A percentile compares a stretch with the other conserved stretches of the same genome.
Conservation (phyloP, 345 rosid genomes). For the Carallia brachiata region DNA sequence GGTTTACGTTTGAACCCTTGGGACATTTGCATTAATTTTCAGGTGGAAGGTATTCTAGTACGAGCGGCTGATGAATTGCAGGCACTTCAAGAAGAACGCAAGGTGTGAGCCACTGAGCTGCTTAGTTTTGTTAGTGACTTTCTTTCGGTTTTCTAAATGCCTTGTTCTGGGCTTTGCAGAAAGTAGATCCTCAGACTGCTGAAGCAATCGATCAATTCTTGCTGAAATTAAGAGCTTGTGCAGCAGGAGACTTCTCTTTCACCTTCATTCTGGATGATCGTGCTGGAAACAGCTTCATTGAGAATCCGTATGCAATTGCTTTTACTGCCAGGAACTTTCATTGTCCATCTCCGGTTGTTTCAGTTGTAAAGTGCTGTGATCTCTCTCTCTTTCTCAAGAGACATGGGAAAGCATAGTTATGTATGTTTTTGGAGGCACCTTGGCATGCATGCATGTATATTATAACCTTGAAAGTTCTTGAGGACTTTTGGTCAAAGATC, state of each 20-base stretch:
- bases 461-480: too few relatives aligned
- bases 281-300: constrained; percentile 93
- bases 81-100: constrained; percentile 93
- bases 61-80: constrained; percentile 80
- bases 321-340: too few relatives aligned
- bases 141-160: neutral
- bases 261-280: constrained; percentile 89
- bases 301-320: constrained; percentile 69
- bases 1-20: neutral
- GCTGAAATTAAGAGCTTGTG: constrained; percentile 75
- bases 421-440: too few relatives aligned
- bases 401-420: too few relatives aligned
- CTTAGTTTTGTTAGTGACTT: neutral
- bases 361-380: too few relatives aligned
- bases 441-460: too few relatives aligned
- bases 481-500: too few relatives aligned
- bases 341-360: too few relatives aligned
- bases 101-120: constrained; percentile 37
- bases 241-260: constrained; percentile 56
- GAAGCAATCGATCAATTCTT: constrained; percentile 87
- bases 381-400: neutral
- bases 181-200: constrained; percentile 80
- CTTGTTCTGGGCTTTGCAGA: constrained; percentile 43
- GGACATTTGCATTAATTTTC: constrained; percentile 11
- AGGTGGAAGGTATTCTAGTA: constrained; percentile 81